A percentile compares a stretch with the other conserved stretches of the same genome.
Evolutionary conservation across 768 basidiomycete genomes (phyloP).

Genomic region (Lactarius deliciosus): DNA sequence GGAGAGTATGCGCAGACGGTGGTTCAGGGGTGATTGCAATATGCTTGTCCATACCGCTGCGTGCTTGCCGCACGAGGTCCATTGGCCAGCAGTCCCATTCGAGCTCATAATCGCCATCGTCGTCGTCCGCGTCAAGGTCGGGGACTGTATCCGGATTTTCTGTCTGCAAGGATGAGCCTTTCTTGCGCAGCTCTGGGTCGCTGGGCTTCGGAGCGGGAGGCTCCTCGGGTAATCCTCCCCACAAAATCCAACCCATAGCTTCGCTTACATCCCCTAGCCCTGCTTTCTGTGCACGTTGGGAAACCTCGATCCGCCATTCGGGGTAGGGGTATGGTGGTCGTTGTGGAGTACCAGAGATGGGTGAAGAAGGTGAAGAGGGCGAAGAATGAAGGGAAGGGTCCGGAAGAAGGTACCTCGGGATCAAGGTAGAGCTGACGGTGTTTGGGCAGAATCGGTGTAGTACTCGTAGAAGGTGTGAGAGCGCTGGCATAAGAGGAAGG

Average conservation of each 20-base stretch:
- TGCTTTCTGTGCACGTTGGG: conserved; percentile 28
- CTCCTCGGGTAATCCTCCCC: conserved; percentile 7
- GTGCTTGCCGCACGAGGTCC: conserved; percentile 30
- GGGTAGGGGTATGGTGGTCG: conserved; percentile 29
- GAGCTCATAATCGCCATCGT: conserved; percentile 27
- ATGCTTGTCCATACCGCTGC: conserved; percentile 5
- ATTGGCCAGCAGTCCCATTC: conserved; percentile 33
- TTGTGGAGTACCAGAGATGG: neutral
- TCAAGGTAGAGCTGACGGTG: conserved; percentile 21
- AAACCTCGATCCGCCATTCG: conserved; percentile 32
- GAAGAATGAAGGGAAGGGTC: conserved; percentile 12
- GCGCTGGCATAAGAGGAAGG: neutral
- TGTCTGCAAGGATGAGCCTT: neutral
- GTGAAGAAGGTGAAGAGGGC: conserved; percentile 2
- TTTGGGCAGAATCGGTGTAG: conserved; percentile 28
- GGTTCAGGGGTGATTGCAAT: neutral
- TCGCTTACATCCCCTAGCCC: conserved; percentile 29
- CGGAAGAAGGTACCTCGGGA: conserved; percentile 17
- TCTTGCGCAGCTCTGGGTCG: conserved; percentile 3
- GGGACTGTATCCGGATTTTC: neutral
- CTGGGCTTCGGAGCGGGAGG: neutral
- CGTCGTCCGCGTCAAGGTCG: conserved; percentile 17
- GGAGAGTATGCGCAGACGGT: neutral
- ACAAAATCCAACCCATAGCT: conserved; percentile 26
- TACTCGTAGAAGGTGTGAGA: conserved; percentile 28